A percentile compares a stretch with the other conserved stretches of the same genome.
These are phyloP conservation scores for Ophiostoma himal-ulmi DNA, from an alignment of 2,329 filamentous ascomycete genomes.

Conservation along the genomic window DNA sequence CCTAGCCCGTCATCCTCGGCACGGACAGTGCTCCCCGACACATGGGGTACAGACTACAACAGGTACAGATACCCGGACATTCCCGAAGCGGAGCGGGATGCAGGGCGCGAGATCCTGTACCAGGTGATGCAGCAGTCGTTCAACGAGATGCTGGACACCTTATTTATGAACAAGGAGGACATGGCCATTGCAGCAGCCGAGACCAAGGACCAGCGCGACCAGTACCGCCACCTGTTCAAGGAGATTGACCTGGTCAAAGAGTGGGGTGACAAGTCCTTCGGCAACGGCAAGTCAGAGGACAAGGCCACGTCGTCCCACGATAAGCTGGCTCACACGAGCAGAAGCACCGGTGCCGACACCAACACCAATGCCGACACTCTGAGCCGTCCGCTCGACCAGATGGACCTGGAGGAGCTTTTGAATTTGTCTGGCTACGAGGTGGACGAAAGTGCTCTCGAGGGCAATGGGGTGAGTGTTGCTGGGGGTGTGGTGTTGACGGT, in stretches of 20 bases:
- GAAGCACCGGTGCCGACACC: neutral
- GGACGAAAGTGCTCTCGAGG: slow-evolving; percentile 26
- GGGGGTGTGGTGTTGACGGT: neutral
- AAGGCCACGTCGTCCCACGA: neutral
- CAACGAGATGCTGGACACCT: slow-evolving; percentile 80
- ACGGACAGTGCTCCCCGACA: slow-evolving; percentile 33
- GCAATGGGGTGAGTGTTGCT: neutral
- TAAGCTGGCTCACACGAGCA: neutral
- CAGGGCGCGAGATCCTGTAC: slow-evolving; percentile 82
- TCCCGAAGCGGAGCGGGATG: slow-evolving; percentile 72
- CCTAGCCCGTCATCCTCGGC: slow-evolving; percentile 65
- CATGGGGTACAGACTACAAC: slow-evolving; percentile 53
- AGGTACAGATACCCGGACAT: slow-evolving; percentile 69
- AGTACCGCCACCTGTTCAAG: slow-evolving; percentile 46
- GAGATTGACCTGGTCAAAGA: slow-evolving; percentile 29
- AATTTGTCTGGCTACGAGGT: slow-evolving; percentile 42
- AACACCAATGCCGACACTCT: neutral
- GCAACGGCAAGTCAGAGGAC: slow-evolving; percentile 21
- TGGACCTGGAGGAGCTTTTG: slow-evolving; percentile 39
- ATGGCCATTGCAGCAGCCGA: slow-evolving; percentile 61
- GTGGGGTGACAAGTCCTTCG: slow-evolving; percentile 29
- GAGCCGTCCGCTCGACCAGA: slow-evolving; percentile 26
- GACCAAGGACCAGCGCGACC: slow-evolving; percentile 56
- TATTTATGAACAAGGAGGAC: slow-evolving; percentile 79
- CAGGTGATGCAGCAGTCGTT: slow-evolving; percentile 88